Evolutionary conservation across 345 rosid species (phyloP).

Genomic region (Erucastrum elatum): DNA sequence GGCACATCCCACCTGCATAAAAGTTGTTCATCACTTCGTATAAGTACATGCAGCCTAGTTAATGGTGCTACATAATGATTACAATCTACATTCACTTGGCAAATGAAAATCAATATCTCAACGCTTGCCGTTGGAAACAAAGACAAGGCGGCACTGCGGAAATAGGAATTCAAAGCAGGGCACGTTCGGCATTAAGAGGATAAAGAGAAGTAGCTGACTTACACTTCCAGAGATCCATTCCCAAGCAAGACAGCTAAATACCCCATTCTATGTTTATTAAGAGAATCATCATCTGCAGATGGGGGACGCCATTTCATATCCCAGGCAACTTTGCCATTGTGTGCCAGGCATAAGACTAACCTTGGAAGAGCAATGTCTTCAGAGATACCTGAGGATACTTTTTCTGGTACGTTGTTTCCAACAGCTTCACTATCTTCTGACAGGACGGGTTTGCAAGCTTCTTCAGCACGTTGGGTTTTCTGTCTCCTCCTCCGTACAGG

Average conservation of each 20-base stretch:
- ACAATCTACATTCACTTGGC: too few species aligned
- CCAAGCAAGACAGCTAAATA: slow-evolving; percentile 92
- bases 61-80: too few species aligned
- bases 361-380: slow-evolving; percentile 66
- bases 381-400: slow-evolving; percentile 37
- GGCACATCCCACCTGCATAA: slow-evolving; percentile 97
- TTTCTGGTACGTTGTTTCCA: slow-evolving; percentile 24
- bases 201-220: slow-evolving; percentile 42
- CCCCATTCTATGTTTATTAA: slow-evolving; percentile 68
- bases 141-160: background rate
- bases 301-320: slow-evolving; percentile 87
- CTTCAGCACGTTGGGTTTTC: slow-evolving; percentile 37
- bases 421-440: slow-evolving; percentile 34
- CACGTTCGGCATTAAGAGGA: background rate
- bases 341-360: slow-evolving; percentile 78
- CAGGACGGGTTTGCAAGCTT: slow-evolving; percentile 27
- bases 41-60: background rate
- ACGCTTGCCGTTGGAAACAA: background rate
- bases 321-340: slow-evolving; percentile 91
- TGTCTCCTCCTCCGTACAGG: slow-evolving; percentile 34
- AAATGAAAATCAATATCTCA: too few species aligned
- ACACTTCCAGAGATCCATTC: slow-evolving; percentile 94
- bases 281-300: slow-evolving; percentile 42
- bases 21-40: slow-evolving; percentile 19
- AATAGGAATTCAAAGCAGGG: background rate